Evolutionary conservation across 192 early-diverging fungal genomes (phyloP), one percentile per base, ranked within the genome.

Genomic region (Radiomyces spectabilis): DNA sequence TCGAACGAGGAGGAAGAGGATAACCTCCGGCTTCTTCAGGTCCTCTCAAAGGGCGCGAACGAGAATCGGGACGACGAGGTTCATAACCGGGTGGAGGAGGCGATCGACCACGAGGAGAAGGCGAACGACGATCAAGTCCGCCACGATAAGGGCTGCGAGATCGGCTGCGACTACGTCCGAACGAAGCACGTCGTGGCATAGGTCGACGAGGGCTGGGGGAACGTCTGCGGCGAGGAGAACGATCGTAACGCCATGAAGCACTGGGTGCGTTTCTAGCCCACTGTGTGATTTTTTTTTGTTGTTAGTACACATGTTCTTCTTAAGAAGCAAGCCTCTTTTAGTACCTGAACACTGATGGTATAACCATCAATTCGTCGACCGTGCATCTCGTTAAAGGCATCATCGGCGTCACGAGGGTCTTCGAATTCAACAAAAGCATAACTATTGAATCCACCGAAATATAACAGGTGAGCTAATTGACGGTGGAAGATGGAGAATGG

Each of bases 401-500:
- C 93, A 18, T 84, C 88, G 18, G 91, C 89, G 63, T 97, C 95
- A 37, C 89, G 73, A 53, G 74, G 61, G 65, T 94, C 86, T 61
- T 93, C 91, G 69, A 86, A 95, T 75, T 97, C 94, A 30, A 95
- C 84, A 82, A 95, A 97, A 7, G 94, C 93, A 77, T 88, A 94
- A 30, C 89, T 93, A 53, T 40, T 41, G 33, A 55, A 44, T n/a
- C n/a, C n/a, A n/a, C n/a, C n/a, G 18, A 37, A 27, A 55, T 43
- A 18, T 16, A 8, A 5, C 21, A 21, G 22, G 18, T 22, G 22
- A 40, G 15, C 9, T 35, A 19, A 18, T 12, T 6, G 31, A 21
- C 42, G 30, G 24, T n/a, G 18, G 15, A 32, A 6, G 25, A 37
- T 46, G 59, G 16, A 19, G 10, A 9, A 15, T 2, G 15, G 15